phyloP scores from a whole-genome alignment of 1,284 basidiomycete species.

The Puccinia hordei region DNA sequence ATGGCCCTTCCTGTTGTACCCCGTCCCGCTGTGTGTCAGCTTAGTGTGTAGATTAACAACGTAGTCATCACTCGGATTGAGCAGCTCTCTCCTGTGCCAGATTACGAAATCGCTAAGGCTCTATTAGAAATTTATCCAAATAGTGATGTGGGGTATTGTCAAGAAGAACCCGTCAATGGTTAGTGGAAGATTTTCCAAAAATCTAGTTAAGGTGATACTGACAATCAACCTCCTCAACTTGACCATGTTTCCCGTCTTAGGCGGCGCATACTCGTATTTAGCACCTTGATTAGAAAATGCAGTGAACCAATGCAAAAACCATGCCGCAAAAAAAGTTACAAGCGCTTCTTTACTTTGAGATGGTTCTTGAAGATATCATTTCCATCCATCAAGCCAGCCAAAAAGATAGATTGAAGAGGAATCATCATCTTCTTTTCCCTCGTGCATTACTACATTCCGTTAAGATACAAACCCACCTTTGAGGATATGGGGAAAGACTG shows the following conservation, averaged over 20 bases:
- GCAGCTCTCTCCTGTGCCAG: slow-evolving; percentile 93
- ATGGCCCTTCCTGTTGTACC: neutral
- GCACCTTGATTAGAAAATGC: slow-evolving; percentile 63
- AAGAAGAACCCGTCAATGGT: slow-evolving; percentile 63
- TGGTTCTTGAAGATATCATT: too few species aligned
- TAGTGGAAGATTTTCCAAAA: slow-evolving; percentile 6
- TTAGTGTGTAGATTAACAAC: slow-evolving; percentile 69
- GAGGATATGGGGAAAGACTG: too few species aligned
- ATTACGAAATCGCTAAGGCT: slow-evolving; percentile 64
- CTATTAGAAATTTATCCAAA: slow-evolving; percentile 95
- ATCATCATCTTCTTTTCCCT: too few species aligned
- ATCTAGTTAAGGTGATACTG: slow-evolving; percentile 39
- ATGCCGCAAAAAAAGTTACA: slow-evolving; percentile 70
- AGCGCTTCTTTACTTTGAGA: neutral
- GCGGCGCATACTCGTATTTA: slow-evolving; percentile 87
- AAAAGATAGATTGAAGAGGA: too few species aligned
- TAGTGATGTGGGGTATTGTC: slow-evolving; percentile 85
- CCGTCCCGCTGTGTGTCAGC: neutral
- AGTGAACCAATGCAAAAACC: slow-evolving; percentile 76
- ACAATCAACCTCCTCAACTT: slow-evolving; percentile 4
- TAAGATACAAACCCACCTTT: too few species aligned
- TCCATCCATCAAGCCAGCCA: too few species aligned
- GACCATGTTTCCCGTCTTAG: slow-evolving; percentile 60
- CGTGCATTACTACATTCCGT: too few species aligned
- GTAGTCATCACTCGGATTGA: slow-evolving; percentile 92